Percentiles rank a stretch among this genome's conserved stretches.
Conservation (phyloP, 768 basidiomycete species). For the Tephrocybe sp. region DNA sequence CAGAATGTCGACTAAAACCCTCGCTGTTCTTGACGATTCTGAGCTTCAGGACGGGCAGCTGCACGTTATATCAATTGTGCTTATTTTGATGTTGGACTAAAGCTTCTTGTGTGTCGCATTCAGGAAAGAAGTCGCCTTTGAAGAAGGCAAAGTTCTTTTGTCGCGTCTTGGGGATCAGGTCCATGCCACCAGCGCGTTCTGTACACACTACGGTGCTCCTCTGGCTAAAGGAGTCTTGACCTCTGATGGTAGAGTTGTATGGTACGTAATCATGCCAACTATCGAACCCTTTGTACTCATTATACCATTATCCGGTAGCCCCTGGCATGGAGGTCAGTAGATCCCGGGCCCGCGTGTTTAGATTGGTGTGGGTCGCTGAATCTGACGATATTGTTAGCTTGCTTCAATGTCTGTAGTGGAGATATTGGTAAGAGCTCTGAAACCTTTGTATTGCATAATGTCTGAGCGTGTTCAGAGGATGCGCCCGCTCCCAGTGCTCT, state of each 20-base stretch:
- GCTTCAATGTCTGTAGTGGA: conserved; percentile 83
- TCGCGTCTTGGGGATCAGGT: conserved; percentile 74
- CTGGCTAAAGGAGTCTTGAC: conserved; percentile 79
- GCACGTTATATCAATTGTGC: conserved; percentile 26
- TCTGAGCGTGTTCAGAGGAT: conserved; percentile 55
- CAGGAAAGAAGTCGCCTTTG: conserved; percentile 85
- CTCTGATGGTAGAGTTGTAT: conserved; percentile 75
- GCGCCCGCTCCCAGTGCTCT: conserved; percentile 80
- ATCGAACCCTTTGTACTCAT: neutral
- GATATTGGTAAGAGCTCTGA: conserved; percentile 60
- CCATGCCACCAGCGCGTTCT: conserved; percentile 78
- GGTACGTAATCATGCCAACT: conserved; percentile 38
- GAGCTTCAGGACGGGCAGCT: conserved; percentile 68
- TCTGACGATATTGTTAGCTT: conserved; percentile 47
- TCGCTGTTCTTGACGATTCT: conserved; percentile 55
- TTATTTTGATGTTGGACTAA: neutral
- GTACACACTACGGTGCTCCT: conserved; percentile 92
- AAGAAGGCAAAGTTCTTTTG: conserved; percentile 72
- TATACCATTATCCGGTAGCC: conserved; percentile 37
- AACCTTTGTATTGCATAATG: conserved; percentile 11
- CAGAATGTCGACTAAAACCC: conserved; percentile 47
- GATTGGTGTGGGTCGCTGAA: neutral
- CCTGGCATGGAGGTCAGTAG: conserved; percentile 84
- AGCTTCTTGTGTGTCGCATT: neutral
- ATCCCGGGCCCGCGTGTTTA: no score